Evolutionary conservation across 352 stramenopile species (phyloP), one percentile per base, ranked within the genome.

Genomic region (Pythium brassicae): DNA sequence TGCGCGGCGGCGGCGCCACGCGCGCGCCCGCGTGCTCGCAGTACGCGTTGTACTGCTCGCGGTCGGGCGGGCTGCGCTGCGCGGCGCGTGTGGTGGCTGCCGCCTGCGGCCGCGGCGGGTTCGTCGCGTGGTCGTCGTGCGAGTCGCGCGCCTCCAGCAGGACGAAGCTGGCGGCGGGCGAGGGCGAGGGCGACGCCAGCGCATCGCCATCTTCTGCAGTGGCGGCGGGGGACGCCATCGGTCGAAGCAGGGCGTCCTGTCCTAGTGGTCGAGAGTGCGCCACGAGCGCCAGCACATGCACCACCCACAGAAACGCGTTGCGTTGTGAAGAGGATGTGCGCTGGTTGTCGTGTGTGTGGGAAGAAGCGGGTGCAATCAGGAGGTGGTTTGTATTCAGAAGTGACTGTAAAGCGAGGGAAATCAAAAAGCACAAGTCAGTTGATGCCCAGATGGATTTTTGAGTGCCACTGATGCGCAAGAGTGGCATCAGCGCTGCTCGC

Each of bases 161-260:
- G 50, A 72, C 71, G 63, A 89, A 89, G 60, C 79, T 87, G 54
- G 79, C 67, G 57, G 59, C 62, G n/a, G 74, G 76, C 53, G 74
- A 84, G 22, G 62, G 35, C 27, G 62, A 35, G 23, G 58, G 64
- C 47, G 61, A 53, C 34, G 47, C 61, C n/a, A 47, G 6, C 20
- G 42, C 34, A 54, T 50, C 20, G 48, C 26, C 14, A 23, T 20
- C 29, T 22, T 25, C 40, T 23, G 11, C n/a, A 23, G 19, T 25
- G 32, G 32, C n/a, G n/a, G 4, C 10, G 20, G n/a, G 9, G n/a
- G 3, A 12, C 19, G 17, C 23, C 6, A 8, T 45, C 7, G 40
- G 6, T 14, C n/a, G 22, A 11, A n/a, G 15, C n/a, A 47, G 11
- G 15, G 42, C n/a, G n/a, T n/a, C n/a, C n/a, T n/a, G n/a, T n/a